A percentile compares a stretch with the other conserved stretches of the same genome.
phyloP scores from a whole-genome alignment of 2,329 filamentous ascomycete genomes.

The Fusarium tjaetaba region DNA sequence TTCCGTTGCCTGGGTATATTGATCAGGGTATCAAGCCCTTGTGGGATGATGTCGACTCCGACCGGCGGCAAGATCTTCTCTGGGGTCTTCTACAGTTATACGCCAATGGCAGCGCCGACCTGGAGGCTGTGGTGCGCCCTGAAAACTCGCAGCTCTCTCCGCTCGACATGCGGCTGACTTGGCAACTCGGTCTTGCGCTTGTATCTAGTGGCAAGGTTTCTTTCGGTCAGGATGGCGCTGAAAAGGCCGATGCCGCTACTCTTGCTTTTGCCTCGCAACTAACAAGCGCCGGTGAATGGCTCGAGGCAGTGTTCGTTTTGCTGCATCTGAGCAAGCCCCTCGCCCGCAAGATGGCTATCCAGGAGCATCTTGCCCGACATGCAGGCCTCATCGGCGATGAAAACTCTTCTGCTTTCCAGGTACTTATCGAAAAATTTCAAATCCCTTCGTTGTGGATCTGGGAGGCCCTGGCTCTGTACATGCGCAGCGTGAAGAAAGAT shows the following conservation, averaged over 20 bases:
- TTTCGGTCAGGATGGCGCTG: slow-evolving; percentile 63
- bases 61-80: slow-evolving; percentile 77
- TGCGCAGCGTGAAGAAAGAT: slow-evolving; percentile 77
- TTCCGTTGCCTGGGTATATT: slow-evolving; percentile 77
- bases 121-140: slow-evolving; percentile 79
- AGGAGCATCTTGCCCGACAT: slow-evolving; percentile 79
- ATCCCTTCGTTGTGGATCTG: slow-evolving; percentile 85
- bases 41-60: slow-evolving; percentile 69
- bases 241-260: slow-evolving; percentile 73
- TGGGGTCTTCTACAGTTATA: slow-evolving; percentile 90
- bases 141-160: slow-evolving; percentile 80
- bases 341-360: slow-evolving; percentile 73
- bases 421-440: slow-evolving; percentile 71
- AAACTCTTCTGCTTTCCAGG: slow-evolving; percentile 64
- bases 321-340: slow-evolving; percentile 74
- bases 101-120: slow-evolving; percentile 63
- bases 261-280: slow-evolving; percentile 73
- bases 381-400: slow-evolving; percentile 72
- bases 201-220: slow-evolving; percentile 59
- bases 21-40: slow-evolving; percentile 66
- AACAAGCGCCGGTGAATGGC: slow-evolving; percentile 71
- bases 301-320: slow-evolving; percentile 79
- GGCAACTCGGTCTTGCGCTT: slow-evolving; percentile 83
- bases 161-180: slow-evolving; percentile 79
- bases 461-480: slow-evolving; percentile 85